These are phyloP conservation scores for Nidularia pulvinata DNA, from an alignment of 768 basidiomycete genomes.

Conservation along the genomic window DNA sequence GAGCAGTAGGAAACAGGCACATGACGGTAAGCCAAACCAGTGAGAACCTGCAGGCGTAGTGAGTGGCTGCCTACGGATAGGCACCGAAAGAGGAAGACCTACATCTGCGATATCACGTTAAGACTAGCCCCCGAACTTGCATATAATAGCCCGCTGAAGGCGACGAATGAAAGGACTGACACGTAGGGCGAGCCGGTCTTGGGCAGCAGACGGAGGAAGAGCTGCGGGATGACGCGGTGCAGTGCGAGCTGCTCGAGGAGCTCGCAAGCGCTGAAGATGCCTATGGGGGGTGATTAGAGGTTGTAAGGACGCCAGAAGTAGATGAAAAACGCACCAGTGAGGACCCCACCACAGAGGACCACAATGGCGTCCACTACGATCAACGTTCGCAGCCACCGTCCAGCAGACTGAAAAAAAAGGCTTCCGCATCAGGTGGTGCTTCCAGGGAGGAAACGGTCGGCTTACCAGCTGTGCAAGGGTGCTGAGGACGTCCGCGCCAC, in stretches of 20 bases:
- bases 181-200: constrained; percentile 51
- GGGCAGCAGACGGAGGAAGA: constrained; percentile 48
- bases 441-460: too few relatives aligned
- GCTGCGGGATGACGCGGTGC: constrained; percentile 59
- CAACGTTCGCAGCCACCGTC: constrained; percentile 61
- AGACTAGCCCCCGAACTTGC: constrained; percentile 55
- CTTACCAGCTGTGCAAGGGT: constrained; percentile 58
- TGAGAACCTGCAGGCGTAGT: constrained; percentile 45
- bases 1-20: constrained; percentile 60
- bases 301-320: background rate
- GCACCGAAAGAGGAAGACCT: background rate
- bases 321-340: constrained; percentile 46
- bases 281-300: constrained; percentile 18
- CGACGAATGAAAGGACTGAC: constrained; percentile 47
- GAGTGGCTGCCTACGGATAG: too few relatives aligned
- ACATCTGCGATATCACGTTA: constrained; percentile 60
- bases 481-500: constrained; percentile 62
- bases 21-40: constrained; percentile 69
- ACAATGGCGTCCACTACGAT: constrained; percentile 67
- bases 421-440: too few relatives aligned
- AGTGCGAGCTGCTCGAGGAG: constrained; percentile 55
- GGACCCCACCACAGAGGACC: constrained; percentile 73
- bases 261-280: constrained; percentile 58
- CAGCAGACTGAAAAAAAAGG: constrained; percentile 39
- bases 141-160: constrained; percentile 53